Evolutionary conservation across 345 rosid species (phyloP).

Genomic region (Garcia nutans): DNA sequence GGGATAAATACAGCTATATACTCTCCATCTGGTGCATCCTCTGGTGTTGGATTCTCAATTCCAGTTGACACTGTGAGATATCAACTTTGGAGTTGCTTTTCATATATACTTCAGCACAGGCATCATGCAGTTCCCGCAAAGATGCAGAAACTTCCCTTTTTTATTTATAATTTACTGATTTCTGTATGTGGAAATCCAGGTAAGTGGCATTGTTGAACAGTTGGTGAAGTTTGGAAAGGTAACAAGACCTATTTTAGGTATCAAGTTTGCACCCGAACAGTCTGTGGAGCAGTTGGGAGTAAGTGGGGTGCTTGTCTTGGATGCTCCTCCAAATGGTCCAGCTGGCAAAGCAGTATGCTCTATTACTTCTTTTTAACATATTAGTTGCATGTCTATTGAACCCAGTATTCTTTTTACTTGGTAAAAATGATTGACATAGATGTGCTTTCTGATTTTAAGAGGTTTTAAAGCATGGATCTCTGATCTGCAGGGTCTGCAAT

Average conservation of each 20-base stretch:
- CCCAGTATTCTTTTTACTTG: background rate
- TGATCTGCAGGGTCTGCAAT: slow-evolving; percentile 60
- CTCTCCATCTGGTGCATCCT: slow-evolving; percentile 99
- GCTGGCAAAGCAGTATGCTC: slow-evolving; percentile 91
- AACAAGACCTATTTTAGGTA: slow-evolving; percentile 89
- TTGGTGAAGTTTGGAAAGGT: slow-evolving; percentile 85
- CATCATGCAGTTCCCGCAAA: background rate
- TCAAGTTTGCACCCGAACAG: slow-evolving; percentile 97
- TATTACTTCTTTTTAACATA: slow-evolving; percentile 5
- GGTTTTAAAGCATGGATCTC: slow-evolving; percentile 16
- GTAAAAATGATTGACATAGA: slow-evolving; percentile 1
- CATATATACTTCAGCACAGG: background rate
- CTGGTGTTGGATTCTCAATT: slow-evolving; percentile 97
- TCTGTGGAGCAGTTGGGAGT: slow-evolving; percentile 95
- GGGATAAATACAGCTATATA: slow-evolving; percentile 96
- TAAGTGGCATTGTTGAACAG: slow-evolving; percentile 87
- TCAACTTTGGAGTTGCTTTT: slow-evolving; percentile 11
- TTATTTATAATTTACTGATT: slow-evolving; percentile 5
- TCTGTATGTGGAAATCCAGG: slow-evolving; percentile 44
- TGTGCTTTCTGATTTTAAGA: background rate
- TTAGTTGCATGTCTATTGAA: background rate
- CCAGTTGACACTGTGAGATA: slow-evolving; percentile 93
- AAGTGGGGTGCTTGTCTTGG: slow-evolving; percentile 95
- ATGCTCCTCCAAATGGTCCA: slow-evolving; percentile 90
- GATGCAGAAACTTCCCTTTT: background rate